Evolutionary conservation across 805 yeast species (phyloP), one percentile per base, ranked within the genome.

Genomic region (Yarrowia osloensis): DNA sequence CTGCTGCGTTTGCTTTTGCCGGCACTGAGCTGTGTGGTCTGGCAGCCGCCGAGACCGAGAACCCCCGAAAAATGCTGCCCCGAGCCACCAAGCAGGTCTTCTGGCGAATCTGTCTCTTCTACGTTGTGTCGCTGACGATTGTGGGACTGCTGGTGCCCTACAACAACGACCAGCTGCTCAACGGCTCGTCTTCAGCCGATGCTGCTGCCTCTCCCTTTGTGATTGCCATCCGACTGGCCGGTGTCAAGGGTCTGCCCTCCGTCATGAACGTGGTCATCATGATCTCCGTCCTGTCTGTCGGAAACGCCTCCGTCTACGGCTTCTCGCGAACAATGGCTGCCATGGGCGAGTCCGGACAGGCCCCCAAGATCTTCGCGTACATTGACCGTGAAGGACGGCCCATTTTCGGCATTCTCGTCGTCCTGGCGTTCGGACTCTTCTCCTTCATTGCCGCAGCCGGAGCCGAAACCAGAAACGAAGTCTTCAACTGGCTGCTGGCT

Each of bases 191-290:
- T 80, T 55, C 82, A 80, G 85, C 81, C 59, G 88, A 85, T 73
- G 87, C 85, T 17, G 79, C 85, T 24, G 87, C 90, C 1, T 86
- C 90, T 15, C 92, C 92, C 8, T 85, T 88, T 71, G 94, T 89
- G 62, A 85, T 89, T 77, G 57, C 57, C 15, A 50, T 50, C 8
- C 40, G 57, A 7, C 40, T 50, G 2, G 57, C 57, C 1, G 57
- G 57, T 15, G 40, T 50, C 28, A 50, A 50, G 28, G 57, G 57
- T 7, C 57, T 50, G 4, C 57, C 57, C 12, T 50, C 57, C 8
- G 57, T 50, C 15, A 50, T 50, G 57, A 50, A 50, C 57, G 57
- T 40, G 24, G 46, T 40, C 15, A 40, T 40, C 24, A 40, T 40
- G 46, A 40, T 40, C 4, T 19, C 46, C 6, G 46, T 40, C 11